Evolutionary conservation across 2,329 filamentous ascomycete species (phyloP), one percentile per base, ranked within the genome.

Genomic region (Cercospora sp.): DNA sequence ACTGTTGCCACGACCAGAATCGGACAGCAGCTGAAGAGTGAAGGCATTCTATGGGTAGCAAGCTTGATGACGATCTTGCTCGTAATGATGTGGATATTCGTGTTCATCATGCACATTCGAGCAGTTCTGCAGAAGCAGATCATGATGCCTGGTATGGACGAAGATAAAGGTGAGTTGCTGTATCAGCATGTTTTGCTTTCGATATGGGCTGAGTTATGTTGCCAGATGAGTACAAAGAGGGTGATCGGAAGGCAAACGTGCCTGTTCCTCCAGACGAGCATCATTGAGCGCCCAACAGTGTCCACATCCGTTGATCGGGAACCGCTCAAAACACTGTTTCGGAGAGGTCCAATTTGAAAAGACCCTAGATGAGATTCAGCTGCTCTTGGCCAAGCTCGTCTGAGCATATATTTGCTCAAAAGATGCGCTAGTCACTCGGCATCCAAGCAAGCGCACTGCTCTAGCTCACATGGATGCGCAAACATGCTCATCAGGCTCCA

Each of bases 1-100:
- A 87, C 86, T 0, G 81, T 90, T 57, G 84, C 86, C 0, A 85
- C 84, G 7, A 87, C 90, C 51, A 79, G 84, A 9, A 81, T 89
- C 53, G 88, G 86, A 1, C 80, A 72, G 45, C 65, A 70, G 31
- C 77, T 90, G 5, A 76, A 81, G 1, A 89, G 86, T 71, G 70
- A 81, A 0, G 85, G 81, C 0, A 78, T 90, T 5, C 72, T 82
- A 74, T 85, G 85, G 72, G 79, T 89, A 31, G 83, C 83, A 0
- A 85, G 83, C 16, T 85, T 82, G 23, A 83, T 89, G 83, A 86
- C 86, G 0, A 77, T 88, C 13, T 70, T 85, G 18, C 76, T 90
- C 55, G 81, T 89, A 5, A 75, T 78, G 6, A 83, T 85, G 73
- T 90, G 87, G 84, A 53, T 87, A 1, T 83, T 86, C 69, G 84